Conservation (phyloP, 2,329 filamentous ascomycete species). For the Lachnellula hyalina region DNA sequence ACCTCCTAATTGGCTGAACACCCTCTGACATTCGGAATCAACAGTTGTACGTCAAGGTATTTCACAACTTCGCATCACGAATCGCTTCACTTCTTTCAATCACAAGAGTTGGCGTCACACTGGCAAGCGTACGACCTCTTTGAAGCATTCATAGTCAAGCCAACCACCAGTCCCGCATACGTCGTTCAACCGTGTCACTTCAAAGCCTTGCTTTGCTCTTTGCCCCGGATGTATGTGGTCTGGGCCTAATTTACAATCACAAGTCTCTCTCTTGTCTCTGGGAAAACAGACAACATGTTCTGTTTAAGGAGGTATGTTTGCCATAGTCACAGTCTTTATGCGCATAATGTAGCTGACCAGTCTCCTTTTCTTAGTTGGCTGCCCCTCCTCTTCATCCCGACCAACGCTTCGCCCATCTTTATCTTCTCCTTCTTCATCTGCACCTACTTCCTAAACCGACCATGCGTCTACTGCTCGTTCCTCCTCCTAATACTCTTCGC, state of each 20-base stretch:
- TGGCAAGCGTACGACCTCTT: too few species aligned
- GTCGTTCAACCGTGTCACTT: neutral
- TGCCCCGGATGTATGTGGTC: slow-evolving; percentile 17
- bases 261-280: neutral
- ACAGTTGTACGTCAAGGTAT: neutral
- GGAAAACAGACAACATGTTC: slow-evolving; percentile 44
- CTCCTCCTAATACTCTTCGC: slow-evolving; percentile 92
- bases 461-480: slow-evolving; percentile 96
- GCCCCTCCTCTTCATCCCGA: slow-evolving; percentile 81
- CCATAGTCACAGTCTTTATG: neutral
- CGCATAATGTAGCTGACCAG: slow-evolving; percentile 13
- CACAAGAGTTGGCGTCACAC: too few species aligned
- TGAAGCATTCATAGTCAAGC: neutral
- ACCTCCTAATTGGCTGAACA: neutral
- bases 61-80: too few species aligned
- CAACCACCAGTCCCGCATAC: neutral
- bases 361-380: slow-evolving; percentile 58
- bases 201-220: neutral
- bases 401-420: slow-evolving; percentile 78
- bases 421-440: slow-evolving; percentile 86
- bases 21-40: neutral
- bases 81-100: too few species aligned
- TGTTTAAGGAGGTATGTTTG: slow-evolving; percentile 52
- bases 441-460: slow-evolving; percentile 93
- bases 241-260: slow-evolving; percentile 12